These are phyloP conservation scores for Colletotrichum lindemuthianum DNA, from an alignment of 2,329 filamentous ascomycete genomes.

Conservation along the genomic window DNA sequence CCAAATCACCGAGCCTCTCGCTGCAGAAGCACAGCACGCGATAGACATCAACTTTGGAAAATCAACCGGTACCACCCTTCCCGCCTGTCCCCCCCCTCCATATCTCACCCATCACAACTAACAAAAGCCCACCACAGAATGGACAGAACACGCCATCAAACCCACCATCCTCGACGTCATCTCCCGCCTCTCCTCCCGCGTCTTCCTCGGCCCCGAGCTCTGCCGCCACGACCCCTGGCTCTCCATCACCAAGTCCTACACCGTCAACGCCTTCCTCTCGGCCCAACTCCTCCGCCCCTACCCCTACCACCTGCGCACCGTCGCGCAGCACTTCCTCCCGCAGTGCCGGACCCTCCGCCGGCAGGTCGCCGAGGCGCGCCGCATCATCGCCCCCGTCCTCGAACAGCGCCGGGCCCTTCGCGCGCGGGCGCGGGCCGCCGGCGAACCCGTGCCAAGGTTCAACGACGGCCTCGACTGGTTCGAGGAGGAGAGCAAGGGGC, in stretches of 20 bases:
- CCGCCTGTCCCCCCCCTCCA: neutral
- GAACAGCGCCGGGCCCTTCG: constrained; percentile 40
- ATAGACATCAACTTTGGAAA: constrained; percentile 18
- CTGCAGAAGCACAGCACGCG: constrained; percentile 20
- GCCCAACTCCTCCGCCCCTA: constrained; percentile 11
- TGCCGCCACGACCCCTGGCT: constrained; percentile 60
- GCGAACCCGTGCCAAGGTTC: constrained; percentile 23
- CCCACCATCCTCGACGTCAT: constrained; percentile 45
- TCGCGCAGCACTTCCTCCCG: constrained; percentile 10
- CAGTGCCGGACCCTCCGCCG: constrained; percentile 42
- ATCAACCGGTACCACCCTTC: neutral
- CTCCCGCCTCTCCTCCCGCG: constrained; percentile 58
- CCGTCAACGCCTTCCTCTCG: constrained; percentile 22
- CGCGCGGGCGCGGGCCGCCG: constrained; percentile 38
- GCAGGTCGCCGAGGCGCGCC: constrained; percentile 48
- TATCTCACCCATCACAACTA: neutral
- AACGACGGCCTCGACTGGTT: constrained; percentile 57
- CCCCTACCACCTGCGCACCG: neutral
- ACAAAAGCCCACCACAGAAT: constrained; percentile 19
- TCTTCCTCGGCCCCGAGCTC: constrained; percentile 57
- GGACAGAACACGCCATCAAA: constrained; percentile 21
- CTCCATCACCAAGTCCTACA: constrained; percentile 48
- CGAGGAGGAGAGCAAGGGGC: constrained; percentile 53
- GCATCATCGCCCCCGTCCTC: constrained; percentile 47
- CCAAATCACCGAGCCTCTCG: constrained; percentile 31